These are phyloP conservation scores for Furcasterigmium furcatum DNA, from an alignment of 2,329 filamentous ascomycete genomes.

Conservation along the genomic window DNA sequence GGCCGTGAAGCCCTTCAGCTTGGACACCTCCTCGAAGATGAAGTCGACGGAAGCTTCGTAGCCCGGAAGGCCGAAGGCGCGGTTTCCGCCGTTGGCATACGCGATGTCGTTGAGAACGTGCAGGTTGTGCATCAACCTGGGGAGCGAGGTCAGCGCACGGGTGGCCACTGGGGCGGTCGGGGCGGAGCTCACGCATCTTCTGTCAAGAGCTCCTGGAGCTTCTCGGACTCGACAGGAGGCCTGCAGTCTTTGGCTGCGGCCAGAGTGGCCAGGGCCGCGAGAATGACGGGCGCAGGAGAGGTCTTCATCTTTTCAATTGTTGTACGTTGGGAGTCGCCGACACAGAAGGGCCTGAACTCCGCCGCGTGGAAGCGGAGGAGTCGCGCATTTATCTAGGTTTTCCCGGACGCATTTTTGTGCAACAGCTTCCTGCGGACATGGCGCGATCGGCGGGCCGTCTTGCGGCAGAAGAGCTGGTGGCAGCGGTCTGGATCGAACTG, in stretches of 20 bases:
- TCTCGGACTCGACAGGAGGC: slow-evolving; percentile 25
- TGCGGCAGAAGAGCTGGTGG: no score
- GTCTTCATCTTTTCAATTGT: slow-evolving; percentile 4
- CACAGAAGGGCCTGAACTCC: no score
- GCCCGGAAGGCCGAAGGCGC: slow-evolving; percentile 24
- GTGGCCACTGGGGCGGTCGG: neutral
- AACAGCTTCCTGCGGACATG: no score
- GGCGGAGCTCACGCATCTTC: slow-evolving; percentile 24
- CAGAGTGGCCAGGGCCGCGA: neutral
- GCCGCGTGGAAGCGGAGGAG: no score
- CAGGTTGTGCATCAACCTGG: slow-evolving; percentile 15
- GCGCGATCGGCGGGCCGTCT: no score
- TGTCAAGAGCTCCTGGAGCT: slow-evolving; percentile 34
- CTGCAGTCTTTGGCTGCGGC: slow-evolving; percentile 1
- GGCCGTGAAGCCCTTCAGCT: slow-evolving; percentile 18
- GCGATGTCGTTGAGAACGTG: slow-evolving; percentile 23
- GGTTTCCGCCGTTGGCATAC: slow-evolving; percentile 24
- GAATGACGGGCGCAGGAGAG: neutral
- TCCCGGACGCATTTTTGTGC: no score
- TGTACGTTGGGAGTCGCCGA: no score
- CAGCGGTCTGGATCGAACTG: no score
- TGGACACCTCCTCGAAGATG: slow-evolving; percentile 21
- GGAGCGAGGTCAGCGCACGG: neutral
- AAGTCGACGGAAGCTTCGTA: slow-evolving; percentile 29
- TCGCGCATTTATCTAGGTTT: no score